Evolutionary conservation across 345 rosid genomes (phyloP).

Genomic region (Passiflora organensis): DNA sequence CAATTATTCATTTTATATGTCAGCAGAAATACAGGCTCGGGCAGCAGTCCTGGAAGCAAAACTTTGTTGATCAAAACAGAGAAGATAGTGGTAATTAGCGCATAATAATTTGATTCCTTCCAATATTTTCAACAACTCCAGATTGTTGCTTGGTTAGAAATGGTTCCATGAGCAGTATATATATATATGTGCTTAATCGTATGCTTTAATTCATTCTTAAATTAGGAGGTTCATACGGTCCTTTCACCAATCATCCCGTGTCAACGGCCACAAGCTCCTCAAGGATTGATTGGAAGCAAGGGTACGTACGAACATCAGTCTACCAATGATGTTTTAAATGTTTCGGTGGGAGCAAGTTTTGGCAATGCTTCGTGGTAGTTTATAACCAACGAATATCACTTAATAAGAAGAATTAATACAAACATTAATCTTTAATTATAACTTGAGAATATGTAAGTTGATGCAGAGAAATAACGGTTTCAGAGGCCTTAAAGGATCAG

Average conservation of each 20-base stretch:
- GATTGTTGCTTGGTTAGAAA: background rate
- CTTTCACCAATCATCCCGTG: slow-evolving; percentile 30
- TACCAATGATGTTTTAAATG: background rate
- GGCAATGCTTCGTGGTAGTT: no score
- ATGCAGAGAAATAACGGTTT: slow-evolving; percentile 42
- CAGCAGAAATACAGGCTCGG: slow-evolving; percentile 86
- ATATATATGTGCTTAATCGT: background rate
- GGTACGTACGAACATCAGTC: slow-evolving; percentile 18
- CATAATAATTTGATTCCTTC: background rate
- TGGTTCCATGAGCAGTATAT: background rate
- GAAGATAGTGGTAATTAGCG: slow-evolving; percentile 45
- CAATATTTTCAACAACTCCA: no score
- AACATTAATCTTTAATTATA: background rate
- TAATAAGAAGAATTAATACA: background rate
- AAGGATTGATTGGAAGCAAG: slow-evolving; percentile 28
- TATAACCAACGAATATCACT: background rate
- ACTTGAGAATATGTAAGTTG: background rate
- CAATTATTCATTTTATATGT: slow-evolving; percentile 1
- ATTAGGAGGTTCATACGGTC: slow-evolving; percentile 23
- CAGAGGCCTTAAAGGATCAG: slow-evolving; percentile 47
- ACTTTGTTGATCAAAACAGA: slow-evolving; percentile 31
- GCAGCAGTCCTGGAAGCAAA: slow-evolving; percentile 53
- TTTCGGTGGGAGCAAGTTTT: no score
- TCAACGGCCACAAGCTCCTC: slow-evolving; percentile 29
- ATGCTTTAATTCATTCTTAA: background rate